Evolutionary conservation across 352 stramenopile species (phyloP), one percentile per base, ranked within the genome.

Genomic region (Phytophthora boehmeriae): DNA sequence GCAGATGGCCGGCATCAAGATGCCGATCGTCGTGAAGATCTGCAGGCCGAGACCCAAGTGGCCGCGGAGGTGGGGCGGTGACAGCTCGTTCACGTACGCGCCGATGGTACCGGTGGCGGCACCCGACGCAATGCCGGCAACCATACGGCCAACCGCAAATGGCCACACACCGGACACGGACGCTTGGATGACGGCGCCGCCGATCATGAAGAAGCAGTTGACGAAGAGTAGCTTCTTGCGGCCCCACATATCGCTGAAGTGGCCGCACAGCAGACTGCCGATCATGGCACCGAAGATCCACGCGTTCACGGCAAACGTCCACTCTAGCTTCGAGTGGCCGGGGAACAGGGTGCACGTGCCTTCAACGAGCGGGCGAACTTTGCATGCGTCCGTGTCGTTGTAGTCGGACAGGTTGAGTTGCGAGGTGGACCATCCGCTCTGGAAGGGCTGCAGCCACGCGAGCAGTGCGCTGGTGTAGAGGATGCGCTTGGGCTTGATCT

Each of bases 381-480:
- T 68, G 57, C 82, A 91, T 28, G 71, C 67, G 13, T 75, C 62
- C 20, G 73, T 68, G 63, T 85, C 60, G 53, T 85, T 72, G 63
- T 85, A 89, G 9, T 66, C 57, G n/a, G 70, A 82, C 25, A 86
- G 66, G 67, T 91, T 91, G 64, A 88, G 58, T 42, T 89, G 82
- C 4, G 75, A 80, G 27, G 78, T 66, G 28, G 71, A 70, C 79
- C 76, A 90, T 32, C 78, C 78, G 55, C 73, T 78, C 53, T 90
- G 79, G 50, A 83, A 73, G 11, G 71, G 62, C 36, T 83, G 63
- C 44, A 84, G 58, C 16, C 79, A 53, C 14, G 67, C 75, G 11
- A 83, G 41, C 9, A 69, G 44, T 5, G 76, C 52, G 48, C 71
- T 80, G 10, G 63, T 55, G 63, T 90, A 89, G 25, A 88, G 67